A percentile compares a stretch with the other conserved stretches of the same genome.
These are phyloP conservation scores for Sergeia podlipaevii DNA, from an alignment of 208 protist species.

Conservation along the genomic window DNA sequence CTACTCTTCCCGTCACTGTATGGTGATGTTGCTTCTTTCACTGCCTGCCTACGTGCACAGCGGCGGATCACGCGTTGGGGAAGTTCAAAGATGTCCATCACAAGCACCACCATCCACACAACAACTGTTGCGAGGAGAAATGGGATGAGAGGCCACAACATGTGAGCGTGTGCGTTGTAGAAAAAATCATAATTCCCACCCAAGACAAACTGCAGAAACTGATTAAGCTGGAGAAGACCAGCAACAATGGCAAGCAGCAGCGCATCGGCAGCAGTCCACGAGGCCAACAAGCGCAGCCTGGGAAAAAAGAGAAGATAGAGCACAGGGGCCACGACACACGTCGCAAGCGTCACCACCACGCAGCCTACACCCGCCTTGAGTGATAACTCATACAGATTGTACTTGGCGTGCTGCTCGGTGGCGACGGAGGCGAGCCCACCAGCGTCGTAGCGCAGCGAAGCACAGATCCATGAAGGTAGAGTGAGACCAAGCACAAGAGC, in stretches of 20 bases:
- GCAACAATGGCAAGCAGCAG: slow-evolving; percentile 84
- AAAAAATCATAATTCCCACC: slow-evolving; percentile 32
- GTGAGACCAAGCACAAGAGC: slow-evolving; percentile 11
- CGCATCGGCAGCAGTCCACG: slow-evolving; percentile 90
- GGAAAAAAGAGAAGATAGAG: slow-evolving; percentile 25
- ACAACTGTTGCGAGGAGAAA: slow-evolving; percentile 22
- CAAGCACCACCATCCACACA: slow-evolving; percentile 25
- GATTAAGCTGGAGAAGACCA: slow-evolving; percentile 87
- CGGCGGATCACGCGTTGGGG: no score
- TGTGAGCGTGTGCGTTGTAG: slow-evolving; percentile 41
- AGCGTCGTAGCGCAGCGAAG: neutral
- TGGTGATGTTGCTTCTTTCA: no score
- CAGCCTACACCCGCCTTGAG: slow-evolving; percentile 2
- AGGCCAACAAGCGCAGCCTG: slow-evolving; percentile 39
- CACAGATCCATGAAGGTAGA: slow-evolving; percentile 1
- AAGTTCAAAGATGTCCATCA: no score
- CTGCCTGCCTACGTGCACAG: no score
- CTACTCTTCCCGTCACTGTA: no score
- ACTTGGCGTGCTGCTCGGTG: neutral
- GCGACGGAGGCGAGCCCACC: slow-evolving; percentile 1
- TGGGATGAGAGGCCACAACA: slow-evolving; percentile 52
- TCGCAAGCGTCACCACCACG: slow-evolving; percentile 22
- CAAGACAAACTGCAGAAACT: slow-evolving; percentile 91
- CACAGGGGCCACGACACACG: slow-evolving; percentile 36
- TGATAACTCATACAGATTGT: neutral